phyloP scores from a whole-genome alignment of 2,329 filamentous ascomycete species.

The Curvularia sp. region DNA sequence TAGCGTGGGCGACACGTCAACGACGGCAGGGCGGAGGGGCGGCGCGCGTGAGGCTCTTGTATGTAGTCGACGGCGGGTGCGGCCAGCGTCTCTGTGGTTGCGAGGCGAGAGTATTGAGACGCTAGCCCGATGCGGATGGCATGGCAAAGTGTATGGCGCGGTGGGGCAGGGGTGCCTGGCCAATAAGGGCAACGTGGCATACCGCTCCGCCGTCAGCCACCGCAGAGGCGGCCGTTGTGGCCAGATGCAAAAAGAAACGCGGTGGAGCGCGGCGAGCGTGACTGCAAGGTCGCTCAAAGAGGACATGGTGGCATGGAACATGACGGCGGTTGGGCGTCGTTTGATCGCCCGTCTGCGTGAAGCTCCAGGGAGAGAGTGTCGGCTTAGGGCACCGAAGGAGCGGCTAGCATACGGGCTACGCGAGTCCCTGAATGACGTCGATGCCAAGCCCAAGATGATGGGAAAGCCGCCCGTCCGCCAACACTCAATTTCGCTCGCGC shows the following conservation, averaged over 20 bases:
- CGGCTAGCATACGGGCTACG: conserved; percentile 7
- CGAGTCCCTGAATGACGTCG: conserved; percentile 22
- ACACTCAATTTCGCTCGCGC: conserved; percentile 20
- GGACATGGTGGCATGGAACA: too few relatives aligned
- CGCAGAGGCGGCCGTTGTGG: neutral
- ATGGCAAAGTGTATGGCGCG: neutral
- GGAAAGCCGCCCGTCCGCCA: conserved; percentile 11
- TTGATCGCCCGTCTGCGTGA: too few relatives aligned
- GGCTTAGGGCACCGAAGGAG: conserved; percentile 11
- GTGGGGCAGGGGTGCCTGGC: conserved; percentile 7
- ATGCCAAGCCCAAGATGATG: conserved; percentile 7
- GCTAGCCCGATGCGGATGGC: neutral
- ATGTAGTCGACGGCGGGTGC: neutral
- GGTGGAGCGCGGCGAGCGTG: neutral
- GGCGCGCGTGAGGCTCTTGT: conserved; percentile 13
- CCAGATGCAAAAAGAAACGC: neutral
- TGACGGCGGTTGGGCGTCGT: conserved; percentile 3
- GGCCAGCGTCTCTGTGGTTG: conserved; percentile 1
- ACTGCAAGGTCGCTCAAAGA: too few relatives aligned
- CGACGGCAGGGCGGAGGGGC: neutral
- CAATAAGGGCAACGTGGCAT: conserved; percentile 15
- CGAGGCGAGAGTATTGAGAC: neutral
- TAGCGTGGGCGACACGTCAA: conserved; percentile 11
- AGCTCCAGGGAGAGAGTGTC: too few relatives aligned
- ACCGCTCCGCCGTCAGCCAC: conserved; percentile 2